Percentiles rank a stretch among this genome's conserved stretches.
These are phyloP conservation scores for Cryomyces minteri DNA, from an alignment of 495 filamentous ascomycete species.

Conservation along the genomic window DNA sequence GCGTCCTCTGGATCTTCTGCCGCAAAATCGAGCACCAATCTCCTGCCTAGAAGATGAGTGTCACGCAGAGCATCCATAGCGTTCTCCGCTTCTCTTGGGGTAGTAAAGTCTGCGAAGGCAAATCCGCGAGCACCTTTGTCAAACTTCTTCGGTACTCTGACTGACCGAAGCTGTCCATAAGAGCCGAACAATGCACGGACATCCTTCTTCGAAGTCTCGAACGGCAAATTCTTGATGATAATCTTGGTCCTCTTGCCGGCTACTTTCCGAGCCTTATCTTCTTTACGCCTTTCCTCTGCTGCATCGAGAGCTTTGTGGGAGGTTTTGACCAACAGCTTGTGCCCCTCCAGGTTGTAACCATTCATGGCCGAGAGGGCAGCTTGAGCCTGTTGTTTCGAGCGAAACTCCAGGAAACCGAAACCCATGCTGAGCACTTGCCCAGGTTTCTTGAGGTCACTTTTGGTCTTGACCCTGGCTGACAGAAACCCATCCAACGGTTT, in stretches of 20 bases:
- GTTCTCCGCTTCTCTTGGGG: slow-evolving; percentile 78
- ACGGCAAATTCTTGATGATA: slow-evolving; percentile 96
- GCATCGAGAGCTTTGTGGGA: slow-evolving; percentile 76
- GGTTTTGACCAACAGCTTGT: slow-evolving; percentile 63
- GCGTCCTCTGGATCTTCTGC: slow-evolving; percentile 70
- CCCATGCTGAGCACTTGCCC: slow-evolving; percentile 84
- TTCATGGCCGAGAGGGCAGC: slow-evolving; percentile 72
- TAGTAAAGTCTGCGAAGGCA: slow-evolving; percentile 92
- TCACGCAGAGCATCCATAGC: slow-evolving; percentile 79
- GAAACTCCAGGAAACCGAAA: slow-evolving; percentile 88
- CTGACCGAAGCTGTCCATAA: slow-evolving; percentile 81
- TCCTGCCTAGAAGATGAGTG: slow-evolving; percentile 81
- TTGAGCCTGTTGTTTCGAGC: slow-evolving; percentile 52
- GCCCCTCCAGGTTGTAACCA: slow-evolving; percentile 65
- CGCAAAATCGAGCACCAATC: slow-evolving; percentile 79
- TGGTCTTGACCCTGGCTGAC: slow-evolving; percentile 13
- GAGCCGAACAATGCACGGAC: slow-evolving; percentile 64
- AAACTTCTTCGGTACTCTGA: slow-evolving; percentile 90
- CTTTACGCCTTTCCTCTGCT: slow-evolving; percentile 62
- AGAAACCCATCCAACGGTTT: slow-evolving; percentile 55
- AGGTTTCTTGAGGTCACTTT: slow-evolving; percentile 30
- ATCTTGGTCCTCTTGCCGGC: slow-evolving; percentile 68
- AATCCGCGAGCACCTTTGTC: slow-evolving; percentile 76
- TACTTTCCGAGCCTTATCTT: slow-evolving; percentile 61
- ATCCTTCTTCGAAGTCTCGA: slow-evolving; percentile 87